Percentiles rank a stretch among this genome's conserved stretches.
Evolutionary conservation across 1,284 basidiomycete species (phyloP).

Genomic region (Takashimella koratensis): DNA sequence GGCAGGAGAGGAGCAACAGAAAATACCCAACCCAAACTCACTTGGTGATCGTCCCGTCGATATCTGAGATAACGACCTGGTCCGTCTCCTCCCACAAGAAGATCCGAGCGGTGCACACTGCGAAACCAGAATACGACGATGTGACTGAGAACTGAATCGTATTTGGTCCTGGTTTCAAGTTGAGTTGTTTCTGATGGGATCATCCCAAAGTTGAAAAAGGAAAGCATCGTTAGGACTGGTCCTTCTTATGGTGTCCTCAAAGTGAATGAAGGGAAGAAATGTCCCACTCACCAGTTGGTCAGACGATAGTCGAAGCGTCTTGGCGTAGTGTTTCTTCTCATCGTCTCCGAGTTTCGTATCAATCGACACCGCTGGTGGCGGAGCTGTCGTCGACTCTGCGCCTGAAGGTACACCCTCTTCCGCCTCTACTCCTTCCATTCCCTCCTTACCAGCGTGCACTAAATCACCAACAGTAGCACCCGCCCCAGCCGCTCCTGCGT

Average conservation of each 20-base stretch:
- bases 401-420: not conserved
- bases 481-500: too few relatives aligned
- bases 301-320: slow-evolving; percentile 82
- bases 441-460: not conserved
- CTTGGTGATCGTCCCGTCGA: slow-evolving; percentile 99
- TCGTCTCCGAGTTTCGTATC: not conserved
- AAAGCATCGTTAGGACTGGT: too few relatives aligned
- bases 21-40: too few relatives aligned
- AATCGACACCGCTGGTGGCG: not conserved
- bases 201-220: not conserved
- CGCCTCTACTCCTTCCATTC: not conserved
- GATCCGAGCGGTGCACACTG: slow-evolving; percentile 86
- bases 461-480: too few relatives aligned
- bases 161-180: slow-evolving; percentile 85
- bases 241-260: too few relatives aligned
- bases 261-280: too few relatives aligned
- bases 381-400: slow-evolving; percentile 1
- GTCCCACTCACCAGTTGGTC: slow-evolving; percentile 64
- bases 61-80: slow-evolving; percentile 90
- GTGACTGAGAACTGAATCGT: slow-evolving; percentile 87
- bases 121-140: slow-evolving; percentile 75
- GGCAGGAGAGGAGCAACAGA: too few relatives aligned
- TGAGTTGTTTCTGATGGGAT: slow-evolving; percentile 66
- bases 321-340: slow-evolving; percentile 63
- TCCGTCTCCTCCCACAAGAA: slow-evolving; percentile 94